Conservation (phyloP, 2,329 filamentous ascomycete species). For the Ophiosphaerella narmari region DNA sequence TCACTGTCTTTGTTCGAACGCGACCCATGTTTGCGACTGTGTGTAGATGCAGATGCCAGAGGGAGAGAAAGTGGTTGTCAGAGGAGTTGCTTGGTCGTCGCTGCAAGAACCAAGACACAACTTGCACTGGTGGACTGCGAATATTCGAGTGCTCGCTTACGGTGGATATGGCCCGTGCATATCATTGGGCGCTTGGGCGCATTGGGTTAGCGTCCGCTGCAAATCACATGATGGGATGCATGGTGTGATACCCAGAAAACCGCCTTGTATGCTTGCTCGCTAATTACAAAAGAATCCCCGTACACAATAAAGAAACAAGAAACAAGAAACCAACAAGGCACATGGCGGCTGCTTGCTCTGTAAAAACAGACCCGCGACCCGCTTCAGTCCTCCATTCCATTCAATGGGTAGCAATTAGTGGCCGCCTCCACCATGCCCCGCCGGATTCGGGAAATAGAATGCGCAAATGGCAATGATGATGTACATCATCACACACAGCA, state of each 20-base stretch:
- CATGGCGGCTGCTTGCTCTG: not conserved
- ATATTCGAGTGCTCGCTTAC: conserved; percentile 19
- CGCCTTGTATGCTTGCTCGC: conserved; percentile 19
- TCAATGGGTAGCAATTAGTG: not conserved
- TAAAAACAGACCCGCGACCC: not conserved
- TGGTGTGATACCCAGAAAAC: not conserved
- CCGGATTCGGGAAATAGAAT: conserved; percentile 64
- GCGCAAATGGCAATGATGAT: conserved; percentile 65
- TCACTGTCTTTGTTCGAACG: conserved; percentile 69
- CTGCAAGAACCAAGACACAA: conserved; percentile 12
- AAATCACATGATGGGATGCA: not conserved
- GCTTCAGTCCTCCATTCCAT: too few relatives aligned
- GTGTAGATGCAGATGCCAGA: conserved; percentile 22
- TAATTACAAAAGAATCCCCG: conserved; percentile 9
- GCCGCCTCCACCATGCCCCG: conserved; percentile 19
- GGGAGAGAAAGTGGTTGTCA: conserved; percentile 33
- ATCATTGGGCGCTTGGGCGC: not conserved
- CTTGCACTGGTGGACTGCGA: conserved; percentile 1
- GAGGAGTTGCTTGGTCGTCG: conserved; percentile 34
- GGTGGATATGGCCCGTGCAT: conserved; percentile 17
- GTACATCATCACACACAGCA: conserved; percentile 74
- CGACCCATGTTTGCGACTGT: conserved; percentile 58
- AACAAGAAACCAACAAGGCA: not conserved
- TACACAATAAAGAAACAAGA: not conserved
- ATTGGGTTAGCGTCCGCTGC: conserved; percentile 1